Conservation (phyloP, 2,329 filamentous ascomycete genomes). For the Cadophora malorum region DNA sequence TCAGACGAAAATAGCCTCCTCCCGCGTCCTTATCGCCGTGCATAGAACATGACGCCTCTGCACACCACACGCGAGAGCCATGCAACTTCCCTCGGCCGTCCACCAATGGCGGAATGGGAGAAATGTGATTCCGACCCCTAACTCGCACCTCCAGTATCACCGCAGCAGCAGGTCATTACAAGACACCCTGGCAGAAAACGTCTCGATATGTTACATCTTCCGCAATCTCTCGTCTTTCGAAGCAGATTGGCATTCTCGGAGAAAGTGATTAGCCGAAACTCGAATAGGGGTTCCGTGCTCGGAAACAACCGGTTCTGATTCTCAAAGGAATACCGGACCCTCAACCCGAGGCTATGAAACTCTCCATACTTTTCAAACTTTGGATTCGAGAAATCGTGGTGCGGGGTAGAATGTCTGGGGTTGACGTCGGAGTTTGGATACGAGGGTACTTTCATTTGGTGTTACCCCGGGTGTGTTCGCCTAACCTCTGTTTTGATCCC, state of each 20-base stretch:
- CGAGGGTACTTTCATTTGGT: conserved; percentile 14
- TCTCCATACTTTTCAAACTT: conserved; percentile 9
- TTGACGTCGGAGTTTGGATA: background rate
- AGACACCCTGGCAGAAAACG: background rate
- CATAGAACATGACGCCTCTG: conserved; percentile 18
- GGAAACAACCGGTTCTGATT: conserved; percentile 9
- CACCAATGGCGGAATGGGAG: conserved; percentile 22
- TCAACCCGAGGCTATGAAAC: conserved; percentile 1
- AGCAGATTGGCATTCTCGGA: background rate
- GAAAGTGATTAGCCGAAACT: conserved; percentile 1
- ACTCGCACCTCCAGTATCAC: conserved; percentile 16
- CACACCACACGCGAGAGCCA: conserved; percentile 8
- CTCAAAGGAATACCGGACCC: conserved; percentile 15
- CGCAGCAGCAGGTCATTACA: background rate
- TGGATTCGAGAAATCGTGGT: conserved; percentile 4
- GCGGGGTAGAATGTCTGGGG: conserved; percentile 16
- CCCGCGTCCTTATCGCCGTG: conserved; percentile 30
- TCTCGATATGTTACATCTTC: background rate
- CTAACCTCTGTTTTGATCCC: conserved; percentile 10
- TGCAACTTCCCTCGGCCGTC: conserved; percentile 12
- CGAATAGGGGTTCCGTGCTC: conserved; percentile 13
- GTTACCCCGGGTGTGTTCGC: conserved; percentile 1
- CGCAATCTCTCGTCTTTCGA: background rate
- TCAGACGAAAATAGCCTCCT: conserved; percentile 16
- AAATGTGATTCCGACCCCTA: conserved; percentile 19